phyloP scores from a whole-genome alignment of 1,284 basidiomycete species.

The Leucoagaricus sp. region DNA sequence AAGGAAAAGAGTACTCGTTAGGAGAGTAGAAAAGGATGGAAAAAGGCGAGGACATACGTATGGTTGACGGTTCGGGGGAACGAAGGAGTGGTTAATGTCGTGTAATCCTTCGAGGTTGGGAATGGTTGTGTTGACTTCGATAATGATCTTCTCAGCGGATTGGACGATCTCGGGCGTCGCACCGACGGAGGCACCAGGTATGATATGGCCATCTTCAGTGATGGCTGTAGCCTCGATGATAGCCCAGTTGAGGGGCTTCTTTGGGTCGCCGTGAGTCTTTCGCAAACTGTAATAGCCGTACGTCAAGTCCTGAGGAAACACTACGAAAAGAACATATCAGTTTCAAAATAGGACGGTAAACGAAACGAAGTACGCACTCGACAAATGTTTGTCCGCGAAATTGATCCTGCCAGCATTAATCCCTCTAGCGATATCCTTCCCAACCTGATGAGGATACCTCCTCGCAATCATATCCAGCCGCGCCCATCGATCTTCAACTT shows the following conservation, averaged over 20 bases:
- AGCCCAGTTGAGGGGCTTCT: constrained; percentile 50
- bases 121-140: constrained; percentile 51
- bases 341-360: neutral
- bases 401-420: constrained; percentile 50
- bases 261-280: constrained; percentile 44
- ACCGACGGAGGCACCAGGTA: constrained; percentile 51
- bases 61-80: constrained; percentile 49
- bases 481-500: constrained; percentile 51
- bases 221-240: constrained; percentile 55
- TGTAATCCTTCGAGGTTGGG: constrained; percentile 49
- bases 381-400: constrained; percentile 48
- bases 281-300: constrained; percentile 50
- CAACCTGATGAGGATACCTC: constrained; percentile 52
- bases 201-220: constrained; percentile 50
- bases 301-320: constrained; percentile 51
- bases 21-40: neutral
- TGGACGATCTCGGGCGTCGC: constrained; percentile 54
- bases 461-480: constrained; percentile 47
- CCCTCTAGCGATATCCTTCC: constrained; percentile 50
- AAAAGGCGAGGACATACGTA: constrained; percentile 40
- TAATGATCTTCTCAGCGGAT: constrained; percentile 51
- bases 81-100: constrained; percentile 49
- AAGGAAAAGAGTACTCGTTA: neutral
- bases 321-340: constrained; percentile 21
- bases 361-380: constrained; percentile 30